phyloP scores from a whole-genome alignment of 2,329 filamentous ascomycete genomes.

The Didymella exigua region DNA sequence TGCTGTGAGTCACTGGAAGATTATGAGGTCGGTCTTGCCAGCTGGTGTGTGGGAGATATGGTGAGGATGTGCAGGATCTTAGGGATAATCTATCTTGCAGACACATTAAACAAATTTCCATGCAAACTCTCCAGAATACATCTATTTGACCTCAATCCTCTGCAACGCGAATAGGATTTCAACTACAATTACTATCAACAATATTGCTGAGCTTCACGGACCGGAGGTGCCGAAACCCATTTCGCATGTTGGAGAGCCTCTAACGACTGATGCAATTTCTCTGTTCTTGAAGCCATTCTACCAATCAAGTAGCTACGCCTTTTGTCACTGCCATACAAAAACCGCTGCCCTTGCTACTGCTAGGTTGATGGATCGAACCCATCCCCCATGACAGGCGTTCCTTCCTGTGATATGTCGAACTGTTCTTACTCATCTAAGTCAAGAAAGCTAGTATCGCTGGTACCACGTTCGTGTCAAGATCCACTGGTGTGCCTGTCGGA shows the following conservation, averaged over 20 bases:
- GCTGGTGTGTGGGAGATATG: conserved; percentile 83
- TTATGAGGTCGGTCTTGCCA: conserved; percentile 88
- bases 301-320: no score
- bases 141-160: no score
- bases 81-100: background rate
- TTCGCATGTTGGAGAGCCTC: no score
- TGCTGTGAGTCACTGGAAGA: conserved; percentile 83
- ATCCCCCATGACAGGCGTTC: background rate
- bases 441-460: background rate
- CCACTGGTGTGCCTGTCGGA: background rate
- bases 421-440: background rate
- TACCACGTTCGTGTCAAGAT: background rate
- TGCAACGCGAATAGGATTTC: no score
- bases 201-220: no score
- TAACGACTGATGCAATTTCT: no score
- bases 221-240: no score
- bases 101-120: background rate
- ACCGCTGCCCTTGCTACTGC: background rate
- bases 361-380: background rate
- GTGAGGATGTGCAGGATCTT: conserved; percentile 51
- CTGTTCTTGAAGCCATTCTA: no score
- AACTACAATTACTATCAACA: no score
- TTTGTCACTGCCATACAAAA: no score
- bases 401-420: background rate
- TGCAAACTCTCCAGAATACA: background rate